A percentile compares a stretch with the other conserved stretches of the same genome.
phyloP scores from a whole-genome alignment of 1,139 yeast genomes.

The Candida gigantensis region DNA sequence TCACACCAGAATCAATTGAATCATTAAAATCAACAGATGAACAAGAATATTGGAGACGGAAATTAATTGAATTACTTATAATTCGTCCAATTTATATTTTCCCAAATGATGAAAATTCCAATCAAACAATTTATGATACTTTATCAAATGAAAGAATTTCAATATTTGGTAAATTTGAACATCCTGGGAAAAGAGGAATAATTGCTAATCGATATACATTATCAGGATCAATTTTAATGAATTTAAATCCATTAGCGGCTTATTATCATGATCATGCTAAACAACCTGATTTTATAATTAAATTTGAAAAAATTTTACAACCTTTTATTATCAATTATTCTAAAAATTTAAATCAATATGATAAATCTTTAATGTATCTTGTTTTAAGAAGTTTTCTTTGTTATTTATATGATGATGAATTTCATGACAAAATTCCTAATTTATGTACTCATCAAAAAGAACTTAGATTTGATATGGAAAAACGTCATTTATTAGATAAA shows the following conservation, averaged over 20 bases:
- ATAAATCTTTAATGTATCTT: slow-evolving; percentile 5
- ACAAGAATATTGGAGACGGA: slow-evolving; percentile 11
- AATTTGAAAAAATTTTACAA: slow-evolving; percentile 8
- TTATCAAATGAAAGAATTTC: slow-evolving; percentile 11
- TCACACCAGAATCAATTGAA: slow-evolving; percentile 1
- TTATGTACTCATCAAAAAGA: slow-evolving; percentile 15
- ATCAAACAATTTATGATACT: slow-evolving; percentile 11
- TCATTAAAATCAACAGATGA: slow-evolving; percentile 5
- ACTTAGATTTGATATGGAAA: slow-evolving; percentile 8
- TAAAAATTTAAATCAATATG: background rate
- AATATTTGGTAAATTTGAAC: slow-evolving; percentile 11
- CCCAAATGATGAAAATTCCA: slow-evolving; percentile 16
- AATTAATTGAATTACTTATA: slow-evolving; percentile 6
- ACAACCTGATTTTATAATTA: slow-evolving; percentile 2
- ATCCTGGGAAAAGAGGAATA: slow-evolving; percentile 16
- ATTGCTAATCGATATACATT: slow-evolving; percentile 4
- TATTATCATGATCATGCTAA: slow-evolving; percentile 4
- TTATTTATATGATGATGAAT: slow-evolving; percentile 11
- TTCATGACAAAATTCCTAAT: slow-evolving; percentile 10
- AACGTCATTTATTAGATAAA: slow-evolving; percentile 3
- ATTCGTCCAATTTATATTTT: slow-evolving; percentile 10
- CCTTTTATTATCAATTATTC: slow-evolving; percentile 4
- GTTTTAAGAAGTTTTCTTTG: slow-evolving; percentile 8
- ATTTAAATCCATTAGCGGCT: slow-evolving; percentile 8
- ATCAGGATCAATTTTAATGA: slow-evolving; percentile 9